Base-by-base conservation (phyloP, 805 yeast genomes). In the Yamadazyma tumulicola region DNA sequence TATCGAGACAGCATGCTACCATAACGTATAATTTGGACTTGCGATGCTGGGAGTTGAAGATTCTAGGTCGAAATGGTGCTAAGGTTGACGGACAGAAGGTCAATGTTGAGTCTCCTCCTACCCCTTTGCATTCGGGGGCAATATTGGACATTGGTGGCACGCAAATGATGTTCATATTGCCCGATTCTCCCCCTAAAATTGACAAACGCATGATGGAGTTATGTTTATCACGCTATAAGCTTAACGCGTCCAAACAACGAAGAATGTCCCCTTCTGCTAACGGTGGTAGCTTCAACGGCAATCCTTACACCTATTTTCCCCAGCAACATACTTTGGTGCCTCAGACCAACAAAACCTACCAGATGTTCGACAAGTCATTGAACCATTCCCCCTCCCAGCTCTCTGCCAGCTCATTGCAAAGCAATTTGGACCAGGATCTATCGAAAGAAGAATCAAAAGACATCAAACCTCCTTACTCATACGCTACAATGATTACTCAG, bases 401-500 rank as follows among this genome's bases (percentile, higher is more conserved):
- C 5, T 52, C 61, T n/a, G 72, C 72, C 4, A 60, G 61, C 11
- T 59, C 68, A n/a, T 51, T 67, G 28, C 73, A 67, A 45, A 64
- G 57, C 46, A 67, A 67, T 47, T 52, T 67, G 42, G 73, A 69
- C 53, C 74, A 75, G 49, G 93, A 84, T 57, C 69, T 89, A 45
- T 81, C 95, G n/a, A 73, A 74, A 41, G 97, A 91, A 55, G 96
- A 88, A 43, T 79, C 95, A 33, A 85, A 82, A 52, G 94, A 91
- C 55, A 80, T 89, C 47, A 93, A 93, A 60, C 99, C 99, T 3
- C 97, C 97, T 2, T 93, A 83, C 56, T 83, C 95, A 12, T 93
- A 93, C 55, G 97, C 98, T 0, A 91, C 97, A 1, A 89, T 93
- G 97, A 93, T 93, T 47, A 88, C 98, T 3, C 97, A 93, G 57